Percentiles rank a stretch among this genome's conserved stretches.
phyloP scores from a whole-genome alignment of 148 eudicot genomes.

The Chenopodium quinoa region DNA sequence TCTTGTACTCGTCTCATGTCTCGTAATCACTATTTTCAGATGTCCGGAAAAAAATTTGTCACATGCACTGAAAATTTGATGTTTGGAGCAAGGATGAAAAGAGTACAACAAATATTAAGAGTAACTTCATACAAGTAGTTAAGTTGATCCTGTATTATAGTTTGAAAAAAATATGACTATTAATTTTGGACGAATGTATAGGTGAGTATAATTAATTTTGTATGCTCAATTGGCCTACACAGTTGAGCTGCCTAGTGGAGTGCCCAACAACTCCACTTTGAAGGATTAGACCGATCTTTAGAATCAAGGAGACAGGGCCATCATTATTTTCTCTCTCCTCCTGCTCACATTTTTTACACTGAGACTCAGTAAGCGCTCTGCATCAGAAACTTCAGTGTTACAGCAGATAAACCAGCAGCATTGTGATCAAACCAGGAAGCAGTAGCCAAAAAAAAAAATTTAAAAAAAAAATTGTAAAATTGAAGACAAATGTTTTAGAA shows the following conservation, averaged over 20 bases:
- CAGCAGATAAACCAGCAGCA: conserved; percentile 20
- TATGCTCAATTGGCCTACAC: background rate
- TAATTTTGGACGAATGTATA: too few species aligned
- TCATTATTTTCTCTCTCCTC: conserved; percentile 13
- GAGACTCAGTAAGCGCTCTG: background rate
- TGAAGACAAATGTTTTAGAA: conserved; percentile 1
- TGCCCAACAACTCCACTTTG: conserved; percentile 26
- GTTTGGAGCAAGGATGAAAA: too few species aligned
- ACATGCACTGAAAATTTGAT: too few species aligned
- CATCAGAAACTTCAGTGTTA: background rate
- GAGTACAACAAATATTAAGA: too few species aligned
- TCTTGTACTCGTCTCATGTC: background rate
- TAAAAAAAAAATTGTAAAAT: background rate
- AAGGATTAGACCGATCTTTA: conserved; percentile 13
- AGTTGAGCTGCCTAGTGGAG: conserved; percentile 21
- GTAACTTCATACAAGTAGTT: too few species aligned
- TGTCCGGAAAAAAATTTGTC: too few species aligned
- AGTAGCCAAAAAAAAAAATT: background rate
- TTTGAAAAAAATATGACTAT: too few species aligned
- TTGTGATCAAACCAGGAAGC: background rate
- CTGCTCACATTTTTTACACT: conserved; percentile 4
- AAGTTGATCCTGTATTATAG: too few species aligned
- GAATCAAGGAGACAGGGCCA: conserved; percentile 10
- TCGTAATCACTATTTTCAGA: too few species aligned
- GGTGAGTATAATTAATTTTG: too few species aligned